Evolutionary conservation across 202 grass and related monocot species (phyloP).

Genomic region (Hordeum pubiflorum): DNA sequence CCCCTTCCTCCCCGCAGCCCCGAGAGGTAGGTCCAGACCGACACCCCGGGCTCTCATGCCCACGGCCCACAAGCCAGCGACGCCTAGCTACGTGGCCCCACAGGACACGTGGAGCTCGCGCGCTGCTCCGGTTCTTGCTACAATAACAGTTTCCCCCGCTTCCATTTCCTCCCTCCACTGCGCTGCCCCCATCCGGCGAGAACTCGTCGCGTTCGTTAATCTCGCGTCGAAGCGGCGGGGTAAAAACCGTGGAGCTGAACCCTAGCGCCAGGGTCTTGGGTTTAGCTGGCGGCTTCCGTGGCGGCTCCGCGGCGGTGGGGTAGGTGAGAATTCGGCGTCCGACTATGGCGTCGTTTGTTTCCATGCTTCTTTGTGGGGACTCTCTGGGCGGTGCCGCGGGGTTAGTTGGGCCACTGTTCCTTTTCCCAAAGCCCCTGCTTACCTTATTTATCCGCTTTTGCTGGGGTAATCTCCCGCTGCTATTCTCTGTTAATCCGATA

Average conservation of each 20-base stretch:
- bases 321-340: constrained; percentile 26
- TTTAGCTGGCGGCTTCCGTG: neutral
- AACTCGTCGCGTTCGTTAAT: neutral
- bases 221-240: neutral
- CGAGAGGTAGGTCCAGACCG: neutral
- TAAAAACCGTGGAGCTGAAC: neutral
- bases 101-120: constrained; percentile 29
- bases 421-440: neutral
- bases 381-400: neutral
- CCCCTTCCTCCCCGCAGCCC: neutral
- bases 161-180: neutral
- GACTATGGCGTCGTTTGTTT: neutral
- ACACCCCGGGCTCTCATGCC: neutral
- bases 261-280: neutral
- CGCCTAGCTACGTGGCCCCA: neutral
- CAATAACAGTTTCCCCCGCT: neutral
- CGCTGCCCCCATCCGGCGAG: too few species aligned
- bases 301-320: neutral
- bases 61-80: neutral
- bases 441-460: neutral
- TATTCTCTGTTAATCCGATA: neutral
- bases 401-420: constrained; percentile 3
- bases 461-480: neutral
- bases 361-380: neutral
- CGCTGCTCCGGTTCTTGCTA: neutral